phyloP scores from a whole-genome alignment of 352 stramenopile genomes.

The Globisporangium uncinulatum region DNA sequence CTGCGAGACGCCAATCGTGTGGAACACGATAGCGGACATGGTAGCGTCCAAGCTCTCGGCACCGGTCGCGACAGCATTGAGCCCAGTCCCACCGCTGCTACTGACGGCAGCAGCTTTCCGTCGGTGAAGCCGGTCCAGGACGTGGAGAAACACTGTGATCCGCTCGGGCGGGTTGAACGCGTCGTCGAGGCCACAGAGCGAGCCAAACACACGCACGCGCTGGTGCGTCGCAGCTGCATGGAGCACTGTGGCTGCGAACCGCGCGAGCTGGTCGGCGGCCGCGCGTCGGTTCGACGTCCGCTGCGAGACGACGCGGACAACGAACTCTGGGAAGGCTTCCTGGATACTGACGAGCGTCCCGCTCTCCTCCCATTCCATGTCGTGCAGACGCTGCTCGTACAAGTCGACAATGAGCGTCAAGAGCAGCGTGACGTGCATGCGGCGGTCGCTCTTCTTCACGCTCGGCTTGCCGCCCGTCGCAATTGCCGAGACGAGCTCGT shows the following conservation, averaged over 20 bases:
- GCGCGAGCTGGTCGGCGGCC: slow-evolving; percentile 55
- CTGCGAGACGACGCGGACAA: slow-evolving; percentile 51
- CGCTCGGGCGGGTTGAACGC: slow-evolving; percentile 68
- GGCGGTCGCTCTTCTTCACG: slow-evolving; percentile 52
- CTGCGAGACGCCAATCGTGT: slow-evolving; percentile 60
- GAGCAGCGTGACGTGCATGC: slow-evolving; percentile 64
- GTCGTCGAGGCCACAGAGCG: slow-evolving; percentile 44
- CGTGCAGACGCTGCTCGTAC: slow-evolving; percentile 50
- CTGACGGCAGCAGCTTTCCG: slow-evolving; percentile 27
- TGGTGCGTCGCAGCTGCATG: slow-evolving; percentile 36
- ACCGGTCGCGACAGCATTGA: neutral
- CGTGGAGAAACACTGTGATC: slow-evolving; percentile 57
- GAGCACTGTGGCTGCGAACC: slow-evolving; percentile 43
- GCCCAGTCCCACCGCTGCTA: slow-evolving; percentile 5
- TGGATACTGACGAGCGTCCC: slow-evolving; percentile 16
- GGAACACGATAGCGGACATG: slow-evolving; percentile 55
- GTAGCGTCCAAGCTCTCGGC: slow-evolving; percentile 10
- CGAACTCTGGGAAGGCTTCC: slow-evolving; percentile 67
- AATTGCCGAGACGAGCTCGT: slow-evolving; percentile 24
- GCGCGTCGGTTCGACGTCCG: slow-evolving; percentile 36
- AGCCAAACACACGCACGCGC: slow-evolving; percentile 49
- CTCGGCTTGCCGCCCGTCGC: slow-evolving; percentile 10
- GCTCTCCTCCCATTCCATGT: slow-evolving; percentile 31
- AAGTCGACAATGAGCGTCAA: slow-evolving; percentile 71
- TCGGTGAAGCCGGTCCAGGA: slow-evolving; percentile 53